Evolutionary conservation across 192 early-diverging fungal species (phyloP).

Genomic region (Linnemannia schmuckeri): DNA sequence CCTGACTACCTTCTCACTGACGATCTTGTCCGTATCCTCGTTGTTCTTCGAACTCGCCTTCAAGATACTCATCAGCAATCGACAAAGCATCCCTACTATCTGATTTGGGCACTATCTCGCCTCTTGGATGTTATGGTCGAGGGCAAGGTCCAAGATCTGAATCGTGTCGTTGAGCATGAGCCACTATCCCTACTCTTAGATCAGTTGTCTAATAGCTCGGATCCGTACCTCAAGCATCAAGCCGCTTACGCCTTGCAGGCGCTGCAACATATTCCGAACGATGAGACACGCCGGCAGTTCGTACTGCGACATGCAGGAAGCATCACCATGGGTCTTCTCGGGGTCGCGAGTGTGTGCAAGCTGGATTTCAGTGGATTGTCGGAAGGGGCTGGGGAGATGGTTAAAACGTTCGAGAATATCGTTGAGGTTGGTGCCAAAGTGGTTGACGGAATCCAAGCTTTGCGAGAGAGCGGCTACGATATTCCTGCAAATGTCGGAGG

Average conservation of each 20-base stretch:
- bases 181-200: not conserved
- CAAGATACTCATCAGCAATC: not conserved
- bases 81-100: not conserved
- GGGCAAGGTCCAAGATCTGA: not conserved
- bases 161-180: not conserved
- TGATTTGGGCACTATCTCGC: not conserved
- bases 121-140: not conserved
- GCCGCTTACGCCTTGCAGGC: not conserved
- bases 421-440: too few species aligned
- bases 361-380: too few species aligned
- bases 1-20: not conserved
- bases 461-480: too few species aligned
- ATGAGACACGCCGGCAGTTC: not conserved
- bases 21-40: not conserved
- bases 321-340: not conserved
- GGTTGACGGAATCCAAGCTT: too few species aligned
- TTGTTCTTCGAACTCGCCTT: not conserved
- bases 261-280: not conserved
- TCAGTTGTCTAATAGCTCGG: not conserved
- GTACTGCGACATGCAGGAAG: not conserved
- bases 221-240: not conserved
- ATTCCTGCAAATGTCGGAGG: too few species aligned
- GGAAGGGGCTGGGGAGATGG: too few species aligned
- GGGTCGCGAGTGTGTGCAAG: too few species aligned
- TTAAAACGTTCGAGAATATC: too few species aligned